Evolutionary conservation across 768 basidiomycete genomes (phyloP).

Genomic region (Paxillus ammoniavirescens): DNA sequence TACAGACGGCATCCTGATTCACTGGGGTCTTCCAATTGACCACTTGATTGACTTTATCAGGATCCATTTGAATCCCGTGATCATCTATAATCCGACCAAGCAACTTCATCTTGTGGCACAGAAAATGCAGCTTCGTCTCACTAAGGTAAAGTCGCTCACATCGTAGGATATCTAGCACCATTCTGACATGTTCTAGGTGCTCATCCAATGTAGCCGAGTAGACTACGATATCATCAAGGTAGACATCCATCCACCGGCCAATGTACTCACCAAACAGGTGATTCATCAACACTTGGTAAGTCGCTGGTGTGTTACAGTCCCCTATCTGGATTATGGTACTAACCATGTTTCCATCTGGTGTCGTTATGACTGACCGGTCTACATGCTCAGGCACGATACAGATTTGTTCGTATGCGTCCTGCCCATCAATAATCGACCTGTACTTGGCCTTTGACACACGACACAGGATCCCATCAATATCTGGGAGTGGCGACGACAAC

Average conservation of each 20-base stretch:
- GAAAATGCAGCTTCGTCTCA: slow-evolving; percentile 13
- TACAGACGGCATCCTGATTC: slow-evolving; percentile 9
- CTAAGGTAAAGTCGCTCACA: slow-evolving; percentile 32
- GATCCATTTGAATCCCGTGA: slow-evolving; percentile 41
- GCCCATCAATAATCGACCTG: slow-evolving; percentile 4
- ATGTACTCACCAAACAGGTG: slow-evolving; percentile 28
- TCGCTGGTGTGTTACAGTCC: slow-evolving; percentile 35
- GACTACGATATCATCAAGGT: slow-evolving; percentile 5
- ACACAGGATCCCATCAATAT: slow-evolving; percentile 14
- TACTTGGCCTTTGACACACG: background rate
- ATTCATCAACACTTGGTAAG: slow-evolving; percentile 43
- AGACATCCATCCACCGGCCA: slow-evolving; percentile 3
- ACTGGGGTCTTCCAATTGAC: slow-evolving; percentile 28
- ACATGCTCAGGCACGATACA: slow-evolving; percentile 6
- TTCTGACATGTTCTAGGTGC: slow-evolving; percentile 28
- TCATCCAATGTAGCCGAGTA: slow-evolving; percentile 20
- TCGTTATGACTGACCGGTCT: slow-evolving; percentile 33
- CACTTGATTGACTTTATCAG: slow-evolving; percentile 39
- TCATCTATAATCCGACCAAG: slow-evolving; percentile 37
- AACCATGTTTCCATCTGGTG: slow-evolving; percentile 35
- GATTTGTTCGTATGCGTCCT: slow-evolving; percentile 23
- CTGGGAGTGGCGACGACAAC: slow-evolving; percentile 7
- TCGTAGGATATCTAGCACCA: slow-evolving; percentile 34
- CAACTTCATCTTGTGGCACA: slow-evolving; percentile 32
- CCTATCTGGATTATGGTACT: slow-evolving; percentile 12